Base-by-base conservation (phyloP, 306 rosid genomes). In the Oemleria cerasiformis region DNA sequence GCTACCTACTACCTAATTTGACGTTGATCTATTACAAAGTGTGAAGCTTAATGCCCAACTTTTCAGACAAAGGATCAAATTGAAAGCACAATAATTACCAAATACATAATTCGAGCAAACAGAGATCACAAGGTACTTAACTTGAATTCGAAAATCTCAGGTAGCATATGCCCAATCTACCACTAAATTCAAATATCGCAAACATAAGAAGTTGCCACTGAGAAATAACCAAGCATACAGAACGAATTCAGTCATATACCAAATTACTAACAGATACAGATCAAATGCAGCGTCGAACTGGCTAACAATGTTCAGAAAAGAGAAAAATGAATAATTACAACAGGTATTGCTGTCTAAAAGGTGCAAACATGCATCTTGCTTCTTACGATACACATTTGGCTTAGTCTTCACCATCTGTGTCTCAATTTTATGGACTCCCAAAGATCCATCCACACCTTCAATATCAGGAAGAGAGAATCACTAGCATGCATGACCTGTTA, bases 321-420 rank as follows among this genome's bases (percentile, higher is more conserved):
- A 30, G 36, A 30, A 30, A 30, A 3, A 30, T 1, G 36, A 30
- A 30, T 30, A 30, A 30, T 30, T 30, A 79, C 62, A 60, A 80
- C 77, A 72, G 55, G 75, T 71, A 76, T 79, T n/a, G 76, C 65
- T 47, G 79, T 65, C 81, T 21, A 78, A 68, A n/a, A n/a, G 57
- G 69, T 68, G 49, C 39, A 41, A 55, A 75, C 58, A 58, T 66
- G 72, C 71, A 64, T 12, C 71, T 44, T 48, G 61, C 62, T 59
- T 58, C 65, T 73, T 17, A n/a, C 15, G 3, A 57, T 47, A 48
- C 21, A 13, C 47, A n/a, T 16, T 21, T 19, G 14, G 8, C 59
- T 23, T 5, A 3, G n/a, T 34, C 61, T 34, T 5, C n/a, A 49
- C 47, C 14, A 21, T 66, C 42, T 55, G 42, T 55, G 34, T 34